A percentile compares a stretch with the other conserved stretches of the same genome.
phyloP scores from a whole-genome alignment of 768 basidiomycete species.

The Lactarius sp. region DNA sequence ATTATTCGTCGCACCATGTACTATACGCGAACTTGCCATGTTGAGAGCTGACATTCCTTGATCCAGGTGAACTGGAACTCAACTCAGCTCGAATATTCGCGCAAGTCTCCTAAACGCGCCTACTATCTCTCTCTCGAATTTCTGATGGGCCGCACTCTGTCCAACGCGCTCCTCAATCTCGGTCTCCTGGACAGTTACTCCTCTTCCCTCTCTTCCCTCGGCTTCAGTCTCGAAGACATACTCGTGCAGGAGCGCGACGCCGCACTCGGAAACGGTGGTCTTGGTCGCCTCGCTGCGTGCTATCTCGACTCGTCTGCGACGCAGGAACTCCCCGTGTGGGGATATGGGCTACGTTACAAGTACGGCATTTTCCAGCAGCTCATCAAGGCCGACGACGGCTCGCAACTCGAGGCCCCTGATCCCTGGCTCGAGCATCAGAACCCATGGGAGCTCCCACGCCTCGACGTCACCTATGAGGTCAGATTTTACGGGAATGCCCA shows the following conservation, averaged over 20 bases:
- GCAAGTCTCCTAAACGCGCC: conserved; percentile 81
- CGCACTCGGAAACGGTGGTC: conserved; percentile 90
- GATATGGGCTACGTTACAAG: conserved; percentile 89
- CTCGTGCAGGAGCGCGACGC: conserved; percentile 90
- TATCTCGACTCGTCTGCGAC: conserved; percentile 93
- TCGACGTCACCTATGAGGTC: conserved; percentile 81
- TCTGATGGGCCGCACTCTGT: conserved; percentile 76
- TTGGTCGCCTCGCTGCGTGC: conserved; percentile 95
- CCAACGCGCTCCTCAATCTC: conserved; percentile 83
- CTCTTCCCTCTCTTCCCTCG: conserved; percentile 66
- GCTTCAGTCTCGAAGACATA: conserved; percentile 86
- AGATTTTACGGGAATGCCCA: conserved; percentile 88
- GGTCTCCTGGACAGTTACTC: conserved; percentile 73
- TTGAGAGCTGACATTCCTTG: conserved; percentile 3
- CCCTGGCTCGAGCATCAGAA: conserved; percentile 88
- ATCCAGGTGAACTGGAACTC: conserved; percentile 77
- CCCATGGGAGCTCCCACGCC: conserved; percentile 83
- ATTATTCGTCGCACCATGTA: neutral
- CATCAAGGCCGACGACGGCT: conserved; percentile 73
- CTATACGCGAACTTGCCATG: neutral
- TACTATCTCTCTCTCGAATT: conserved; percentile 97
- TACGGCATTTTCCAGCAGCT: conserved; percentile 96
- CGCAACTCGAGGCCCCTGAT: conserved; percentile 84
- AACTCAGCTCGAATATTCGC: conserved; percentile 70
- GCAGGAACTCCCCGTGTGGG: conserved; percentile 90